A percentile compares a stretch with the other conserved stretches of the same genome.
These are phyloP conservation scores for Fusarium sp. DNA, from an alignment of 2,329 filamentous ascomycete genomes.

Conservation along the genomic window DNA sequence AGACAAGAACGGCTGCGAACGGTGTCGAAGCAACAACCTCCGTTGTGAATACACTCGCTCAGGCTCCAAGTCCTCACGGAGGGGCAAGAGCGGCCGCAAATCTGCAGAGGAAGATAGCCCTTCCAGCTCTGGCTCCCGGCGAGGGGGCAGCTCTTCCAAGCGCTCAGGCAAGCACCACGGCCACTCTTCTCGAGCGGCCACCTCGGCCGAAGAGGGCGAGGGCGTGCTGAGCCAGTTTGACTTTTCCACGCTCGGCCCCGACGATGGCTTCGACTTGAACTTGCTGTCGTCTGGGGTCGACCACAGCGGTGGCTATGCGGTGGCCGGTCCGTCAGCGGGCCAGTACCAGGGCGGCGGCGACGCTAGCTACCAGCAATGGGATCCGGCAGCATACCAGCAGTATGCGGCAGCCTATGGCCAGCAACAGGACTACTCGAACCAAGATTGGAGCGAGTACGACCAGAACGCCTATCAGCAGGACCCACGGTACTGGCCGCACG, in stretches of 20 bases:
- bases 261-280: constrained; percentile 52
- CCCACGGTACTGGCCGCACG: constrained; percentile 41
- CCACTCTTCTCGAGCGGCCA: constrained; percentile 36
- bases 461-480: constrained; percentile 43
- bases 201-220: constrained; percentile 40
- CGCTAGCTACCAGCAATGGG: constrained; percentile 38
- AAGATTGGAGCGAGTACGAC: constrained; percentile 42
- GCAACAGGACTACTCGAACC: constrained; percentile 36
- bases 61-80: constrained; percentile 51
- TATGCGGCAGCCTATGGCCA: constrained; percentile 41
- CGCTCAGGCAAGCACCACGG: constrained; percentile 38
- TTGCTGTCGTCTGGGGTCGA: constrained; percentile 41
- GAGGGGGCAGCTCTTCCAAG: constrained; percentile 43
- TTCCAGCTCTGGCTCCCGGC: constrained; percentile 39
- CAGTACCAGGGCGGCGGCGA: constrained; percentile 39
- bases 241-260: constrained; percentile 49
- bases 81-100: constrained; percentile 47
- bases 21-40: constrained; percentile 52
- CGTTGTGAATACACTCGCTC: constrained; percentile 56
- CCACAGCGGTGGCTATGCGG: constrained; percentile 45
- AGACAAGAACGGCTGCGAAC: constrained; percentile 56
- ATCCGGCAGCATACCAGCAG: constrained; percentile 21
- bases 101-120: constrained; percentile 40
- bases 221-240: constrained; percentile 48
- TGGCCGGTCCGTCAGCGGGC: constrained; percentile 35